These are phyloP conservation scores for Eruca vesicaria DNA, from an alignment of 441 rosid species.

Conservation along the genomic window DNA sequence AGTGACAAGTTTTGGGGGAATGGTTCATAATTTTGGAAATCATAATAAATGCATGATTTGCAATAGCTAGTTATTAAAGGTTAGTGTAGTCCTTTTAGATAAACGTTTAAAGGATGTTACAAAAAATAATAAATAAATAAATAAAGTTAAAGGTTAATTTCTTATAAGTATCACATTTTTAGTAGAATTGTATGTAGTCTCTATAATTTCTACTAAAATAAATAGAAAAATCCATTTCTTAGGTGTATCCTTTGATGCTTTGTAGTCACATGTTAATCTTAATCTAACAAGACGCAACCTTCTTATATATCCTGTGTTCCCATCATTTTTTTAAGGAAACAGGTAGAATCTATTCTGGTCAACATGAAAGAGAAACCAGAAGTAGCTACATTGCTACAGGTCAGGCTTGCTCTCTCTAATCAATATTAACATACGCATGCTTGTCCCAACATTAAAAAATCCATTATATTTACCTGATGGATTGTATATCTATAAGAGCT, in stretches of 20 bases:
- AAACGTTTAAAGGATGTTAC: background rate
- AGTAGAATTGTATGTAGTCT: background rate
- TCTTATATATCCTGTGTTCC: conserved; percentile 6
- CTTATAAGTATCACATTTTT: too few relatives aligned
- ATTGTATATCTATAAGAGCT: background rate
- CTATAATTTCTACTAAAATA: background rate
- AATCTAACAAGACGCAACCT: conserved; percentile 5
- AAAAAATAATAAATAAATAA: too few relatives aligned
- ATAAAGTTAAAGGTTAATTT: too few relatives aligned
- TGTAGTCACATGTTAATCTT: background rate
- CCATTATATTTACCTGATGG: conserved; percentile 5
- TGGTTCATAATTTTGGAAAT: background rate
- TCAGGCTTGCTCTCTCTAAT: conserved; percentile 39
- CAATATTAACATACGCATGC: conserved; percentile 13
- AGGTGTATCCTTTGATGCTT: background rate
- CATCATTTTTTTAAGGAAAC: conserved; percentile 62
- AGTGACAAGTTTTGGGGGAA: background rate
- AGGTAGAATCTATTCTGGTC: conserved; percentile 81
- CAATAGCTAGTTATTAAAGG: background rate
- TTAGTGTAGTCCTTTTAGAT: background rate
- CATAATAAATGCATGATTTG: background rate
- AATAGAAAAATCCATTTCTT: background rate
- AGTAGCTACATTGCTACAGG: conserved; percentile 83
- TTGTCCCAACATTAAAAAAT: background rate
- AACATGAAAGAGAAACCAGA: conserved; percentile 93